phyloP scores from a whole-genome alignment of 2,329 filamentous ascomycete genomes.

The Colletotrichum salicis region DNA sequence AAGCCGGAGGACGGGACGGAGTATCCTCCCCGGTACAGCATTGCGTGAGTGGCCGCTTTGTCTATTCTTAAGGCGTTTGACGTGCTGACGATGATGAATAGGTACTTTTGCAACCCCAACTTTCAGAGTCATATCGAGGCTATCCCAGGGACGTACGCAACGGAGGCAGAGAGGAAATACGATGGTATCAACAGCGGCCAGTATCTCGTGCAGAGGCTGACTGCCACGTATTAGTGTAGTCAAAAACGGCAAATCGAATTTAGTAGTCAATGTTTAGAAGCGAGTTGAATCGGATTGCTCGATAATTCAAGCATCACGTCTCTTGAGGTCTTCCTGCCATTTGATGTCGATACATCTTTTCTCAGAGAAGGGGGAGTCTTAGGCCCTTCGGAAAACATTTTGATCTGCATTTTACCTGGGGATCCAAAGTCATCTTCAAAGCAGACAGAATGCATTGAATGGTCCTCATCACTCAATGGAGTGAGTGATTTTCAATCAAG shows the following conservation, averaged over 20 bases:
- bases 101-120: constrained; percentile 91
- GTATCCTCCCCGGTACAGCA: constrained; percentile 84
- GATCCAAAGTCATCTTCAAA: too few species aligned
- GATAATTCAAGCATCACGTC: not conserved
- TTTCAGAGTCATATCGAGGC: constrained; percentile 80
- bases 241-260: not conserved
- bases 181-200: constrained; percentile 80
- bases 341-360: too few species aligned
- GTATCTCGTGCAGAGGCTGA: constrained; percentile 81
- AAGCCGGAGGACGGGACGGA: constrained; percentile 60
- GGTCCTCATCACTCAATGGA: too few species aligned
- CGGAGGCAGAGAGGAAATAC: constrained; percentile 80
- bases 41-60: constrained; percentile 68
- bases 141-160: constrained; percentile 78
- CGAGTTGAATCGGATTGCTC: not conserved
- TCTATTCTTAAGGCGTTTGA: not conserved
- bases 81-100: constrained; percentile 39
- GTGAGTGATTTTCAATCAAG: too few species aligned
- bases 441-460: too few species aligned
- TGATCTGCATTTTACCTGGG: too few species aligned
- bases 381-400: too few species aligned
- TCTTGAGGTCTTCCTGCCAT: too few species aligned
- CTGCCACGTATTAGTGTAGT: constrained; percentile 72
- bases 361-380: too few species aligned
- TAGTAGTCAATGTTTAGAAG: not conserved